Evolutionary conservation across 1,284 basidiomycete genomes (phyloP), one percentile per base, ranked within the genome.

Genomic region (Tylopilus sp.): DNA sequence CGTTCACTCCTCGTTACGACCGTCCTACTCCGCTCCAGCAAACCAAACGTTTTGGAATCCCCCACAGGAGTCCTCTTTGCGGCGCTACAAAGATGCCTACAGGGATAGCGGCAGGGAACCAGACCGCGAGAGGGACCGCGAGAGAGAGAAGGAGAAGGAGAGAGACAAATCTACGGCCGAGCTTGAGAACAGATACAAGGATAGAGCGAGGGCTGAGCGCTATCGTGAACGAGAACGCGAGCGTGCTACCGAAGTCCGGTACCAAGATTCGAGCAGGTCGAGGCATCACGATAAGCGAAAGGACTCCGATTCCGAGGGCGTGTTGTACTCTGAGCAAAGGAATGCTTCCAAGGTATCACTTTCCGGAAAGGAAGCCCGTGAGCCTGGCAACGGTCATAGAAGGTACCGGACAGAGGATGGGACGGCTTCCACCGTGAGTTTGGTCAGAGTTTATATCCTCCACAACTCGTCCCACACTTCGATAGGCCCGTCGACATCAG

Each of bases 371-470:
- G 63, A 69, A 31, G 57, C 52, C 25, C 67, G 66, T n/a, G 64
- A 68, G 48, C 31, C 58, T 39, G 26, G 23, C 41, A 60, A 12
- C n/a, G 41, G 41, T 30, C 65, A 69, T 39, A 65, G 54, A 41
- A 66, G 66, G 37, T 55, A 67, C 46, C 57, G 64, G 36, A 69
- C 65, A 15, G 65, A 71, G 44, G 65, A 67, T 29, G 65, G 61
- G 30, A 55, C 53, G 0, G 28, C 48, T 15, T 50, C 67, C 33
- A 54, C 59, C n/a, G 65, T 67, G 48, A 50, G 66, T 49, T 42
- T 25, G 6, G 2, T 10, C 26, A 16, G 31, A 25, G 8, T 51
- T 61, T 67, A 60, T 57, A 56, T 47, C 10, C 23, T 19, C 36
- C 50, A n/a, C 19, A 13, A 13, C 41, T 57, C 35, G 56, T 48